Percentiles rank a stretch among this genome's conserved stretches.
These are phyloP conservation scores for Vicia faba DNA, from an alignment of 306 rosid species.

Conservation along the genomic window DNA sequence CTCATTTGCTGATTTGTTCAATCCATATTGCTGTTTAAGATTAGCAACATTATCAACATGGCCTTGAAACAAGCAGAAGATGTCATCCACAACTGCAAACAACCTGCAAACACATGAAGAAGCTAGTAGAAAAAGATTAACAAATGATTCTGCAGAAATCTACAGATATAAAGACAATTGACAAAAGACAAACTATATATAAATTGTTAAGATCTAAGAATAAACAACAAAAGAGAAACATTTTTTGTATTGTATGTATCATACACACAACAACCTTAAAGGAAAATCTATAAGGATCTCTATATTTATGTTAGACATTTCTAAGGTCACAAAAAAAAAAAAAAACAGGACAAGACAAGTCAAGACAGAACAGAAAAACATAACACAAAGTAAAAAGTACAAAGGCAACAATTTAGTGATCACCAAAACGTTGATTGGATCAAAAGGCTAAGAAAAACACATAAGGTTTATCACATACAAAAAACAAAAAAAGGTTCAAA, in stretches of 20 bases:
- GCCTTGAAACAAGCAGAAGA: constrained; percentile 96
- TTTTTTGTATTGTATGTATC: constrained; percentile 10
- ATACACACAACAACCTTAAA: constrained; percentile 26
- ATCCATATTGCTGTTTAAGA: constrained; percentile 94
- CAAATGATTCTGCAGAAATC: constrained; percentile 19
- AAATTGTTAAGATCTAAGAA: constrained; percentile 21
- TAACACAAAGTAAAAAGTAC: neutral
- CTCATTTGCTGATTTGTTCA: constrained; percentile 88
- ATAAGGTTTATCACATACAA: neutral
- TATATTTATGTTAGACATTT: neutral
- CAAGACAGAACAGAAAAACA: constrained; percentile 21
- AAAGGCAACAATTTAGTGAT: neutral
- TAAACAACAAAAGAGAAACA: neutral
- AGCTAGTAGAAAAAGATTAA: constrained; percentile 3
- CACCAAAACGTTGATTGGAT: constrained; percentile 9
- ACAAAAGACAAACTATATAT: constrained; percentile 26
- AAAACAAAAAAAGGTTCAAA: constrained; percentile 21
- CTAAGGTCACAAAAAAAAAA: neutral
- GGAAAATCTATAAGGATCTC: neutral
- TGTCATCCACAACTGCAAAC: constrained; percentile 96
- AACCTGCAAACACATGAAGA: constrained; percentile 53
- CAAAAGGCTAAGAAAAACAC: constrained; percentile 12
- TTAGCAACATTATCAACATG: constrained; percentile 75
- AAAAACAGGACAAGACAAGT: constrained; percentile 1
- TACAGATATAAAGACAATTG: constrained; percentile 25